A percentile compares a stretch with the other conserved stretches of the same genome.
Evolutionary conservation across 176 grass and related monocot genomes (phyloP).

Genomic region (Triticum timopheevii): DNA sequence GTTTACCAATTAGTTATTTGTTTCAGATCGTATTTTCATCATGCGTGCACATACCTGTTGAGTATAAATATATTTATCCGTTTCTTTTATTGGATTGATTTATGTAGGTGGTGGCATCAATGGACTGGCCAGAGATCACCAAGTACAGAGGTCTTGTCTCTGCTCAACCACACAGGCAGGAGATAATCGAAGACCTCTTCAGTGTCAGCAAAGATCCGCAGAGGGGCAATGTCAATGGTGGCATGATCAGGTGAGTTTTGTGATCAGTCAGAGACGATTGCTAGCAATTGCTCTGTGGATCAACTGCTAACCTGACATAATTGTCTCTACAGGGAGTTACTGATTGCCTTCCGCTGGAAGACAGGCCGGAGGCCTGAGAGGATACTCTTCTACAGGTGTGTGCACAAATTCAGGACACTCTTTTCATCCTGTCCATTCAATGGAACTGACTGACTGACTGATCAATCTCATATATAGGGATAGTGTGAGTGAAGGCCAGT

Average conservation of each 20-base stretch:
- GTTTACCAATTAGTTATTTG: no score
- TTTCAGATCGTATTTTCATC: no score
- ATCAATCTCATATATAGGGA: constrained; percentile 17
- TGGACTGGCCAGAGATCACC: no score
- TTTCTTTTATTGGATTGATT: no score
- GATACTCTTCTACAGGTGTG: constrained; percentile 74
- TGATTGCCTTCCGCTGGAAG: constrained; percentile 44
- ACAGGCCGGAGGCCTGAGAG: constrained; percentile 34
- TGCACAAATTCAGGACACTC: background rate
- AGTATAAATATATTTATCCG: no score
- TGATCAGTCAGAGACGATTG: background rate
- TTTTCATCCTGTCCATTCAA: background rate
- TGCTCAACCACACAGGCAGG: constrained; percentile 53
- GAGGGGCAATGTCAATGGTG: constrained; percentile 10
- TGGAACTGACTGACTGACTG: background rate
- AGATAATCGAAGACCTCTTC: constrained; percentile 63
- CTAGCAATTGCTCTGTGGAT: background rate
- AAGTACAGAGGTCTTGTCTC: constrained; percentile 53
- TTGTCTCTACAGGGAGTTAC: constrained; percentile 46
- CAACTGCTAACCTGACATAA: constrained; percentile 4
- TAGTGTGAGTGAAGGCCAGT: constrained; percentile 27
- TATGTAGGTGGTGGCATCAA: no score
- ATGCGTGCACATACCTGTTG: no score
- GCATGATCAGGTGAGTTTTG: constrained; percentile 53
- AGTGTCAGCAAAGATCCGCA: constrained; percentile 35